Percentiles rank a stretch among this genome's conserved stretches.
phyloP scores from a whole-genome alignment of 2,329 filamentous ascomycete genomes.

The Tolypocladium tundrense region DNA sequence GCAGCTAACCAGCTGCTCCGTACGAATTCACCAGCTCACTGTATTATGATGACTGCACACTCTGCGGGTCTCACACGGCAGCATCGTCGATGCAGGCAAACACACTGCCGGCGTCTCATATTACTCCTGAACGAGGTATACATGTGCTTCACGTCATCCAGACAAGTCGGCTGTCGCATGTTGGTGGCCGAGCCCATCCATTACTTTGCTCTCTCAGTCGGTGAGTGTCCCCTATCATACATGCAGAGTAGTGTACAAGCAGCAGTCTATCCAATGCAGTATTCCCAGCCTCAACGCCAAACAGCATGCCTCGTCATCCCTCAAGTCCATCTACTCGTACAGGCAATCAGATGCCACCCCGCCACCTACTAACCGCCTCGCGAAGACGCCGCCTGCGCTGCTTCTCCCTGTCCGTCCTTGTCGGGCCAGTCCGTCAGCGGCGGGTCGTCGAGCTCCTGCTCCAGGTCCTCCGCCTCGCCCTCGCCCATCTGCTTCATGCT shows the following conservation, averaged over 20 bases:
- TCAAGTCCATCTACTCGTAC: background rate
- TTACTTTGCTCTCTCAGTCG: background rate
- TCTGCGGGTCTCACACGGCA: too few relatives aligned
- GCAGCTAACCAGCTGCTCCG: too few relatives aligned
- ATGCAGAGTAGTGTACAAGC: background rate
- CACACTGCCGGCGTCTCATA: too few relatives aligned
- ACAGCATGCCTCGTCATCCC: background rate
- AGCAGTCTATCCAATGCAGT: background rate
- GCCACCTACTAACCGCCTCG: background rate
- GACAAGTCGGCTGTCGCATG: too few relatives aligned
- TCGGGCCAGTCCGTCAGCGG: conserved; percentile 5
- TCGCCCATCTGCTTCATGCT: conserved; percentile 6
- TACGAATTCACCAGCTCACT: too few relatives aligned
- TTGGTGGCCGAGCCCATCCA: background rate
- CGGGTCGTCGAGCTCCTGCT: conserved; percentile 10
- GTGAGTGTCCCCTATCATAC: background rate
- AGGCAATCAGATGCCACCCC: background rate
- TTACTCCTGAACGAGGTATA: too few relatives aligned
- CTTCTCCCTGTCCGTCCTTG: background rate
- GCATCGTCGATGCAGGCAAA: too few relatives aligned
- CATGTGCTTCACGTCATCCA: too few relatives aligned
- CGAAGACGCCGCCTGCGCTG: background rate
- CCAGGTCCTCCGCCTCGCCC: conserved; percentile 5
- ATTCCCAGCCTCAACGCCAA: background rate
- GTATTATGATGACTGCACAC: too few relatives aligned